These are phyloP conservation scores for Penicillium canescens DNA, from an alignment of 495 filamentous ascomycete genomes.

Conservation along the genomic window DNA sequence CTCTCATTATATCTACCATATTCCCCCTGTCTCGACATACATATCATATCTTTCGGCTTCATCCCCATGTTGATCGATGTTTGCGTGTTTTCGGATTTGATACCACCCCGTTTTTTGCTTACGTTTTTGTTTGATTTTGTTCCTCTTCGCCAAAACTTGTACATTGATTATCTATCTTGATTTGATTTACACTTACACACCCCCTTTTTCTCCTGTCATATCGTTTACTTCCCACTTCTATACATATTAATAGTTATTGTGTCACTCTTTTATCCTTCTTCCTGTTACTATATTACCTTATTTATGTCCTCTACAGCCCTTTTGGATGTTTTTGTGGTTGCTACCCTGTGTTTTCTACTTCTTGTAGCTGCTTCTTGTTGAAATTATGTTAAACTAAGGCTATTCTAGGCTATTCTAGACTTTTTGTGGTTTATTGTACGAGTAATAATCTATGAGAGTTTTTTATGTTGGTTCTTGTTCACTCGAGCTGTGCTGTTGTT, in stretches of 20 bases:
- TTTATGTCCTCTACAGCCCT: not conserved
- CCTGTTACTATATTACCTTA: constrained; percentile 12
- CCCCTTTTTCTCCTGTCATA: constrained; percentile 12
- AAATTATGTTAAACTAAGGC: not conserved
- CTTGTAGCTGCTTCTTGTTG: constrained; percentile 4
- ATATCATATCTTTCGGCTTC: constrained; percentile 15
- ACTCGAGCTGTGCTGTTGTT: too few species aligned
- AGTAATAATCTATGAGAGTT: too few species aligned
- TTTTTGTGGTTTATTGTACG: too few species aligned
- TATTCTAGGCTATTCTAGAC: too few species aligned
- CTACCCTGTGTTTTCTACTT: not conserved
- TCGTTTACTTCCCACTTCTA: constrained; percentile 12
- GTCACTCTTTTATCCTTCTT: constrained; percentile 17
- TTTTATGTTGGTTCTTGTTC: too few species aligned
- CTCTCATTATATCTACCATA: constrained; percentile 14
- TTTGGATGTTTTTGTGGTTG: not conserved
- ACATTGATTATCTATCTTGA: constrained; percentile 13
- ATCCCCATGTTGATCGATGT: constrained; percentile 23
- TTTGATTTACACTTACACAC: not conserved
- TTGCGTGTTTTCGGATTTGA: constrained; percentile 33
- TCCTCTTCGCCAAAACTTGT: constrained; percentile 10
- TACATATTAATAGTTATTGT: constrained; percentile 28
- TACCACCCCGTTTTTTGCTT: constrained; percentile 26
- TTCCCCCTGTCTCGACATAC: constrained; percentile 15
- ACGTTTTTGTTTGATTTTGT: not conserved